Evolutionary conservation across 1,139 yeast genomes (phyloP).

Genomic region (Geotrichum macrosporum): DNA sequence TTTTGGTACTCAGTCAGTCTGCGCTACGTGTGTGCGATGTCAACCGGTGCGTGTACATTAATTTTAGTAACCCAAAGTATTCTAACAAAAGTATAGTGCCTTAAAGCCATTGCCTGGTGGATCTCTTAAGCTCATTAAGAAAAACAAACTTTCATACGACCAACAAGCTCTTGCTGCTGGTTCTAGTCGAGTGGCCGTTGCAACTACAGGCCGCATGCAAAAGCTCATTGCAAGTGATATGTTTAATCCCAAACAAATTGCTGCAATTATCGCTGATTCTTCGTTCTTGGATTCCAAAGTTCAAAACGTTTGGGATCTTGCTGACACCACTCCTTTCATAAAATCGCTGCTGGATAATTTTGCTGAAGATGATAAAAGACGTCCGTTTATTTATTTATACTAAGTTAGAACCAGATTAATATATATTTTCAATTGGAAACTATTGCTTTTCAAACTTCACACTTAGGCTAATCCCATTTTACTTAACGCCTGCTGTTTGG

Average conservation of each 20-base stretch:
- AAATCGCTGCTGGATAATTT: slow-evolving; percentile 15
- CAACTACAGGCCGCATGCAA: slow-evolving; percentile 59
- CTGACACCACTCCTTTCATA: slow-evolving; percentile 34
- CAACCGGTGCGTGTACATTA: slow-evolving; percentile 39
- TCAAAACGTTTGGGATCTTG: slow-evolving; percentile 58
- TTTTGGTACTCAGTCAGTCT: slow-evolving; percentile 61
- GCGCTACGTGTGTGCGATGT: slow-evolving; percentile 73
- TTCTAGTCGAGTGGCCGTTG: slow-evolving; percentile 54
- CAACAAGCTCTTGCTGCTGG: slow-evolving; percentile 48
- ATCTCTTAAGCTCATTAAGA: slow-evolving; percentile 60
- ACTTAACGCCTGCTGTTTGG: slow-evolving; percentile 5
- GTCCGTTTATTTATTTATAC: slow-evolving; percentile 28
- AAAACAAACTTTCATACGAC: slow-evolving; percentile 61
- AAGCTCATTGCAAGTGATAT: slow-evolving; percentile 46
- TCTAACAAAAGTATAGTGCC: too few species aligned
- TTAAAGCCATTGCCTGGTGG: slow-evolving; percentile 42
- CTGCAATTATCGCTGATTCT: slow-evolving; percentile 54
- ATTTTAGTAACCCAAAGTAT: too few species aligned
- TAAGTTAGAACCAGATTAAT: slow-evolving; percentile 3
- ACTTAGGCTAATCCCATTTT: slow-evolving; percentile 9
- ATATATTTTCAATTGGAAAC: neutral
- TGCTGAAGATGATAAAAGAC: slow-evolving; percentile 13
- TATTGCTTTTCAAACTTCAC: neutral
- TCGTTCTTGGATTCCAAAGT: slow-evolving; percentile 59
- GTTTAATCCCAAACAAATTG: slow-evolving; percentile 41